Conservation (phyloP, 352 stramenopile species). For the Phytopythium delawarense region DNA sequence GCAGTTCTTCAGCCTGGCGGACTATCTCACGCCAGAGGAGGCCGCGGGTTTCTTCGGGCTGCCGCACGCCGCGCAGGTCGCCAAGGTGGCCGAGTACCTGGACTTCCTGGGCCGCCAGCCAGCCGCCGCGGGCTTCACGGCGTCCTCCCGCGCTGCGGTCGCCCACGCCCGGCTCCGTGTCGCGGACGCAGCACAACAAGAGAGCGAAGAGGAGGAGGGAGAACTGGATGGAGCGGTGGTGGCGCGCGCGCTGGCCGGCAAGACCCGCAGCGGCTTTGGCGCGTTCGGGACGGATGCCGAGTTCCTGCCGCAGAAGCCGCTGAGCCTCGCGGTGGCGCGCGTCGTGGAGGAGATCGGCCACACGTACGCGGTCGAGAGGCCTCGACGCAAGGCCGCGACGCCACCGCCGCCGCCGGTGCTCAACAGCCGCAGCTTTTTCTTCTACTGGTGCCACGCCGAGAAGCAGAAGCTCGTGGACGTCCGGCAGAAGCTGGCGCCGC, state of each 20-base stretch:
- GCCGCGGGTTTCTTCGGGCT: slow-evolving; percentile 47
- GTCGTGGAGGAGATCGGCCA: slow-evolving; percentile 56
- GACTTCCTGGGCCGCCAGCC: slow-evolving; percentile 54
- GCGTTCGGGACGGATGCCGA: slow-evolving; percentile 56
- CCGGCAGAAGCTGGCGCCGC: slow-evolving; percentile 40
- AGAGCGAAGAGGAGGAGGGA: background rate
- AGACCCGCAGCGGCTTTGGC: slow-evolving; percentile 66
- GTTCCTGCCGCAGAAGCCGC: slow-evolving; percentile 56
- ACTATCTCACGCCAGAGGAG: slow-evolving; percentile 46
- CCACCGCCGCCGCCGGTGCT: slow-evolving; percentile 36
- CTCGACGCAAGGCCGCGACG: slow-evolving; percentile 15
- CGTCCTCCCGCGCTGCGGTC: slow-evolving; percentile 46
- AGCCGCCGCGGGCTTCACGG: slow-evolving; percentile 39
- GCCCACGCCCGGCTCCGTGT: slow-evolving; percentile 32
- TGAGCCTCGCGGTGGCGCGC: slow-evolving; percentile 60
- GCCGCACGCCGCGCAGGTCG: slow-evolving; percentile 42
- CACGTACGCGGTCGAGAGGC: slow-evolving; percentile 55
- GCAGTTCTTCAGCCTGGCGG: slow-evolving; percentile 64
- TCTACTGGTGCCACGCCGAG: slow-evolving; percentile 85
- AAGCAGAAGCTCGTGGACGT: slow-evolving; percentile 85
- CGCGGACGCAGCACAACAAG: background rate
- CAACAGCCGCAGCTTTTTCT: slow-evolving; percentile 82
- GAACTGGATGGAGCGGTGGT: slow-evolving; percentile 23
- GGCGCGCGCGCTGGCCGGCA: slow-evolving; percentile 27
- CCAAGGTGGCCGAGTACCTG: slow-evolving; percentile 60